Base-by-base conservation (phyloP, 768 basidiomycete genomes). In the Tephrocybe sp. region DNA sequence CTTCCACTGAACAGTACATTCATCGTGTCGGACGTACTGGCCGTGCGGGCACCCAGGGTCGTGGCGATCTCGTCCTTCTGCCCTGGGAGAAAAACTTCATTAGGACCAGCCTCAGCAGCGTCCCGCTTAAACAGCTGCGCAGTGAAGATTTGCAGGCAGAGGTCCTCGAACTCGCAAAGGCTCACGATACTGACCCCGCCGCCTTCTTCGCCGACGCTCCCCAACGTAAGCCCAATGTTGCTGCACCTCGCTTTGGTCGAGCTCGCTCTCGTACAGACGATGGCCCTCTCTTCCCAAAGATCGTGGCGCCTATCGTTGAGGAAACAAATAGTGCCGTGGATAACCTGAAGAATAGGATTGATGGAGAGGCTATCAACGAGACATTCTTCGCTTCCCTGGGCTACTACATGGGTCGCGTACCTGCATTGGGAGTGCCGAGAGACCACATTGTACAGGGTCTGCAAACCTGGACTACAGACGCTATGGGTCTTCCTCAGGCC, bases 11-110 rank as follows among this genome's bases (percentile, higher is more conserved):
- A 17, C 79, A 85, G 56, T 96, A 97, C 64, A 73, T 93, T 44
- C 91, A 94, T 58, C 87, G 94, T 51, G 82, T 96, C 39, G 89
- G 90, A 3, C 79, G 92, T 48, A 92, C 93, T 0, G 92, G 89
- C 17, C 83, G 92, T 57, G 87, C 81, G 2, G 74, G 76, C 9
- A 72, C 73, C 13, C 60, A 67, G 7, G 86, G 85, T 3, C 79
- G 88, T 46, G 90, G 89, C 2, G 93, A 97, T 66, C 67, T 94
- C 35, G 76, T 95, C 26, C 73, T 94, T 32, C 71, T 87, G 12
- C 87, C 89, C 12, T 92, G 85, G 79, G 94, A 98, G 63, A 66
- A 76, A 33, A 79, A 76, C 13, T 95, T 86, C 64, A 69, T 87
- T 53, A 73, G 74, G 10, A 72, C 83, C 56, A 72, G 95, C 42